Base-by-base conservation (phyloP, 768 basidiomycete species). In the Leccinum variicolor region DNA sequence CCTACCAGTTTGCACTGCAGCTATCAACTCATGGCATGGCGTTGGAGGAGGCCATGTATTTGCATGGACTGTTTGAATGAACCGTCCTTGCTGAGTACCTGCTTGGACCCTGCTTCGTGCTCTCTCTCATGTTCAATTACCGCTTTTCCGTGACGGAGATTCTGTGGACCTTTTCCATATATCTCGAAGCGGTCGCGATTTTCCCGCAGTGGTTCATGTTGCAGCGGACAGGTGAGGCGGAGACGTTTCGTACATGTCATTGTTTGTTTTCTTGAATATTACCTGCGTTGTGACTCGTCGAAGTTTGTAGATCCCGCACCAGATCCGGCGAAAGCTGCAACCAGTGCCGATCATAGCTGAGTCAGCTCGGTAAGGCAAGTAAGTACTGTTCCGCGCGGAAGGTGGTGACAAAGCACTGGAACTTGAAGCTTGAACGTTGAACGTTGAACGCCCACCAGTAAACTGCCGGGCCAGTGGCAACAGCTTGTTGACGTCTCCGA, bases 141-240 rank as follows among this genome's bases (percentile, higher is more conserved):
- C 74, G 76, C 53, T 95, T 90, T 79, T 78, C 76, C 33, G 58
- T 84, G 45, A 76, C 80, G 50, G 95, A 91, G 70, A 78, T 98
- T 63, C 74, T 93, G 48, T 98, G 96, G 96, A 83, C 94, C 9
- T 98, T 98, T 81, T 97, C 94, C 63, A 97, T 98, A 75, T 98
- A 91, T 85, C 84, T 98, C 59, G 96, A 98, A 75, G 77, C 88
- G 26, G 90, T 98, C 62, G 95, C 94, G 34, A 98, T 98, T 68
- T 82, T 98, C 52, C 96, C 96, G 3, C 96, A 98, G 70, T 76
- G 98, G 53, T 95, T 98, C 79, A 90, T 98, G 88, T 85, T 98
- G 56, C 94, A 96, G 73, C 85, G 96, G 53, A 98, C 96, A 2
- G 94, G 95, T 60, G 96, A 97, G 76, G 95, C 96, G 3, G 95